Evolutionary conservation across 148 eudicot genomes (phyloP).

Genomic region (Linanthus parryae): DNA sequence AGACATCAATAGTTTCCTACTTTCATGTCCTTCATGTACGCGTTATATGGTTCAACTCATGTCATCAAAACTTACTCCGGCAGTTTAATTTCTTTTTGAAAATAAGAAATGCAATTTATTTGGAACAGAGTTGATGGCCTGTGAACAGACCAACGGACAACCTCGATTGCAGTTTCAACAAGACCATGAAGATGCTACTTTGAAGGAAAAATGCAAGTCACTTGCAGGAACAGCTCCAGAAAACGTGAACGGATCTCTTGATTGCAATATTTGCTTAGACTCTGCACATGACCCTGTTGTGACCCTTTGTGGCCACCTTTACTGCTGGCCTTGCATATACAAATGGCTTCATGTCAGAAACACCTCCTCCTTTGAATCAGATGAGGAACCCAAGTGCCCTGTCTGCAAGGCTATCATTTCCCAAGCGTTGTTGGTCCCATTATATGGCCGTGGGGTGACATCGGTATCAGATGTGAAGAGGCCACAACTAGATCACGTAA

Average conservation of each 20-base stretch:
- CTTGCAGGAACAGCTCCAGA: slow-evolving; percentile 20
- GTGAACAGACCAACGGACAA: slow-evolving; percentile 29
- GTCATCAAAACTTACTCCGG: no score
- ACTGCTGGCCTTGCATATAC: slow-evolving; percentile 81
- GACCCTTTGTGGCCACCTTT: slow-evolving; percentile 81
- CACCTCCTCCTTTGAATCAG: slow-evolving; percentile 35
- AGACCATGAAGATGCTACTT: slow-evolving; percentile 16
- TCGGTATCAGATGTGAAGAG: slow-evolving; percentile 22
- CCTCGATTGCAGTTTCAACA: slow-evolving; percentile 20
- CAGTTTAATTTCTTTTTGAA: no score
- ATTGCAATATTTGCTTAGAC: slow-evolving; percentile 79
- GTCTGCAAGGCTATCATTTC: slow-evolving; percentile 69
- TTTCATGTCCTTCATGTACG: no score
- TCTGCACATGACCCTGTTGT: slow-evolving; percentile 73
- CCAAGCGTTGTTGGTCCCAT: slow-evolving; percentile 49
- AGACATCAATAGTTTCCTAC: no score
- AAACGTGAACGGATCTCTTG: slow-evolving; percentile 32
- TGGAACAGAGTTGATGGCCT: slow-evolving; percentile 44
- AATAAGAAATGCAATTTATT: no score
- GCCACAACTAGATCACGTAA: slow-evolving; percentile 17
- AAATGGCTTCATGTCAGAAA: slow-evolving; percentile 61
- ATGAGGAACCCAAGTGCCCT: slow-evolving; percentile 48
- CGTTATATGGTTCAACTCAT: no score
- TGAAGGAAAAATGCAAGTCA: slow-evolving; percentile 24
- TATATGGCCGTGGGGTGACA: slow-evolving; percentile 50